Evolutionary conservation across 352 stramenopile genomes (phyloP).

Genomic region (Phytophthora parvispora): DNA sequence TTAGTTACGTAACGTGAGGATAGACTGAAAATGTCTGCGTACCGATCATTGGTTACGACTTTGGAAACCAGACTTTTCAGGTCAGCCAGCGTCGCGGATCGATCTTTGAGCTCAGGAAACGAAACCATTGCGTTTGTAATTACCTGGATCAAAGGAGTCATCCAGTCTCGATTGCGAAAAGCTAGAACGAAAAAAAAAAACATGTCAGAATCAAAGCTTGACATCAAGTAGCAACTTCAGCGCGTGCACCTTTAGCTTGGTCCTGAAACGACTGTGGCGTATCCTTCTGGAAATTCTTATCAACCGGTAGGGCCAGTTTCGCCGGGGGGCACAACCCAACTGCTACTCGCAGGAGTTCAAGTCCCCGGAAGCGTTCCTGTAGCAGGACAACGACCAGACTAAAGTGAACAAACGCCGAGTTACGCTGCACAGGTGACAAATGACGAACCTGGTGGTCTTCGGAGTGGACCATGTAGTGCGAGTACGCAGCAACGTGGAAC

Average conservation of each 20-base stretch:
- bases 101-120: constrained; percentile 52
- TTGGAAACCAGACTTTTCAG: constrained; percentile 52
- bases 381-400: neutral
- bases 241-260: constrained; percentile 22
- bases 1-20: no score
- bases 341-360: constrained; percentile 37
- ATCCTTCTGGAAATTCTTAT: neutral
- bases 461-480: constrained; percentile 50
- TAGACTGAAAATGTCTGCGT: neutral
- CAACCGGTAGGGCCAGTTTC: constrained; percentile 20
- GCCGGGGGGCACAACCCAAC: constrained; percentile 20
- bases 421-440: neutral
- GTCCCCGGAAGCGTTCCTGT: constrained; percentile 42
- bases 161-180: constrained; percentile 57
- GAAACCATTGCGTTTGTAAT: constrained; percentile 81
- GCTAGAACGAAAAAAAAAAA: constrained; percentile 23
- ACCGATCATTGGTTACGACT: constrained; percentile 50
- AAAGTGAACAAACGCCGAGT: neutral
- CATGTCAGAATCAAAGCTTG: neutral
- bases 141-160: constrained; percentile 66
- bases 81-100: constrained; percentile 42
- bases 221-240: neutral
- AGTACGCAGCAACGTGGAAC: constrained; percentile 50
- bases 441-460: constrained; percentile 42
- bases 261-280: constrained; percentile 22